Base-by-base conservation (phyloP, 140 eudicot genomes). In the Senecio squalidus region DNA sequence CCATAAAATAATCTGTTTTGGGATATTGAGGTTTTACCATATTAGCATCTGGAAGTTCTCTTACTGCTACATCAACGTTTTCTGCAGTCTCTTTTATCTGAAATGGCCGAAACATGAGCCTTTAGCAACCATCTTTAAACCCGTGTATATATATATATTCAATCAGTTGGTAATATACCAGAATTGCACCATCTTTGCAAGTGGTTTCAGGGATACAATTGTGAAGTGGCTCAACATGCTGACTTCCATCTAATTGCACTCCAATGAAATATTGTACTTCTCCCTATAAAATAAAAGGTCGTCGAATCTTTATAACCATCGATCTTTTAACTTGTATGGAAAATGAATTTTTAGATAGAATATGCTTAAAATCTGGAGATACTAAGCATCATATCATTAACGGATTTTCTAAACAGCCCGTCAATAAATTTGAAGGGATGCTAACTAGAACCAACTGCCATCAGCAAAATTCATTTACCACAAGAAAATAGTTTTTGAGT, bases 41-140 rank as follows among this genome's bases (percentile, higher is more conserved):
- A 74, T 93, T 88, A 54, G 99, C 99, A 80, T 93, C 99, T 0
- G 99, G 99, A 61, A 93, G 99, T 68, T 93, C 99, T 74, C 96
- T 77, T 48, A 80, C 95, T 25, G 99, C 99, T 16, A 66, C 95
- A 64, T 84, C 99, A 64, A 93, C 80, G 52, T 88, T 93, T 78
- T 29, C 89, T 54, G 99, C 99, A 50, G 99, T 84, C 76, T 84
- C 87, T 81, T 84, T 93, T 69, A 92, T 89, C 98, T 92, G 74
- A 49, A 50, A 36, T 28, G 15, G 7, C 67, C 29, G 4, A 47
- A 46, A 66, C 22, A 16, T 8, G n/a, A 55, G 8, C 14, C 28
- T 44, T 46, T 57, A 55, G 15, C 9, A 68, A n/a, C 60, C 33
- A 26, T 18, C n/a, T n/a, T n/a, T 15, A 50, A 18, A 54, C 16